Evolutionary conservation across 2,329 filamentous ascomycete genomes (phyloP).

Genomic region (Clonostachys byssicola): DNA sequence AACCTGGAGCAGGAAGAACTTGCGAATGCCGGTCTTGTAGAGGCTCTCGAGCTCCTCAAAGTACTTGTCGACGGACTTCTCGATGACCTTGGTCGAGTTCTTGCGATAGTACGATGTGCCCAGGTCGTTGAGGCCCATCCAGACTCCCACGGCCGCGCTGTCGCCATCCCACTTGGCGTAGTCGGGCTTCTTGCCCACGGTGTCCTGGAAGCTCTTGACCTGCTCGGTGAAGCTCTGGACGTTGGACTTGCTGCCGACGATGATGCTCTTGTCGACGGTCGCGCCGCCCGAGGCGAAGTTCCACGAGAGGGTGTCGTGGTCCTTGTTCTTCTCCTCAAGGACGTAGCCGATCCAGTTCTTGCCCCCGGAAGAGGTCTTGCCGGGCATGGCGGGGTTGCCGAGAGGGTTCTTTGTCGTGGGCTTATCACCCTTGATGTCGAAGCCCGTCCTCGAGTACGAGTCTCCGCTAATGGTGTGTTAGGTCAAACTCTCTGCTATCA

Average conservation of each 20-base stretch:
- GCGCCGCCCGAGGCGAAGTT: conserved; percentile 52
- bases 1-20: conserved; percentile 56
- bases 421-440: conserved; percentile 44
- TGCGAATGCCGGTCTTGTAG: conserved; percentile 47
- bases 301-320: conserved; percentile 36
- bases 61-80: conserved; percentile 33
- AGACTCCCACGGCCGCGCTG: conserved; percentile 39
- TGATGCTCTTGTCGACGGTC: conserved; percentile 43
- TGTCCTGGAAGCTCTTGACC: conserved; percentile 18
- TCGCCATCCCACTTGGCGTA: conserved; percentile 32
- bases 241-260: conserved; percentile 45
- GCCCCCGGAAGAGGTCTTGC: conserved; percentile 43
- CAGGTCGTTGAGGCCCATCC: conserved; percentile 54
- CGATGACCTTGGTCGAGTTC: conserved; percentile 24
- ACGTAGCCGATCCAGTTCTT: conserved; percentile 48
- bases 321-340: conserved; percentile 34
- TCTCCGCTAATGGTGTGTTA: conserved; percentile 13
- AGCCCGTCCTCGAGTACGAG: conserved; percentile 35
- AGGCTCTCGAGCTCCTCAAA: conserved; percentile 35
- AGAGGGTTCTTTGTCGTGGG: conserved; percentile 52
- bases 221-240: conserved; percentile 16
- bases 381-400: conserved; percentile 55
- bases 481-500: too few relatives aligned
- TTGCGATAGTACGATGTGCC: conserved; percentile 37
- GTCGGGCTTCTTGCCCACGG: conserved; percentile 19